Evolutionary conservation across 2,329 filamentous ascomycete genomes (phyloP).

Genomic region (Xylariales sp.): DNA sequence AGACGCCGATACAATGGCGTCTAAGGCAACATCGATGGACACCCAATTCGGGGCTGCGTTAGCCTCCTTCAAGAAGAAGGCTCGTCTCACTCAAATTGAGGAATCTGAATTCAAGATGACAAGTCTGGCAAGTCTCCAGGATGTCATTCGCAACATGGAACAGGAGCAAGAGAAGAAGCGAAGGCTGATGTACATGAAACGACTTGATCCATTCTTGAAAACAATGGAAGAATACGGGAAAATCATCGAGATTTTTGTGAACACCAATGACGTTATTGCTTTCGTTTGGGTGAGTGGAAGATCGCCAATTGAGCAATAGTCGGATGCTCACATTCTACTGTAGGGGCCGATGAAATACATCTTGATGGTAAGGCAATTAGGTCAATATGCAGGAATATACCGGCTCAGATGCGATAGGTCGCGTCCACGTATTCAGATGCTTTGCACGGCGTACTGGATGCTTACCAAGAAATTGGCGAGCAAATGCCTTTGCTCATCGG

Average conservation of each 20-base stretch:
- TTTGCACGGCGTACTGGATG: not conserved
- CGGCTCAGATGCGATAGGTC: not conserved
- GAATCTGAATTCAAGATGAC: no score
- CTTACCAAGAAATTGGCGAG: constrained; percentile 3
- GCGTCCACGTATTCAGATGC: constrained; percentile 3
- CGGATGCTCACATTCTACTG: not conserved
- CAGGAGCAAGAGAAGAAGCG: not conserved
- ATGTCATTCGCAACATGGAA: not conserved
- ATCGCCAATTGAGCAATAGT: not conserved
- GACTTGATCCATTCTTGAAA: constrained; percentile 1
- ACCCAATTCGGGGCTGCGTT: no score
- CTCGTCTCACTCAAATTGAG: no score
- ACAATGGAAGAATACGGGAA: constrained; percentile 7
- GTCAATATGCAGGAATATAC: not conserved
- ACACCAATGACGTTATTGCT: constrained; percentile 3
- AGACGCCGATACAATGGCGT: no score
- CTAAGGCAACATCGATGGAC: no score
- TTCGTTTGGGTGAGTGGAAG: constrained; percentile 6
- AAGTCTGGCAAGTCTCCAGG: not conserved
- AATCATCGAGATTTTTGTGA: constrained; percentile 4
- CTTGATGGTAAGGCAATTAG: not conserved
- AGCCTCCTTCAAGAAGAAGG: no score
- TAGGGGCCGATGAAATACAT: constrained; percentile 7
- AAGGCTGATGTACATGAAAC: not conserved
- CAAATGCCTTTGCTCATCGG: not conserved